Percentiles rank a stretch among this genome's conserved stretches.
Conservation (phyloP, 2,329 filamentous ascomycete genomes). For the Alternaria atra region DNA sequence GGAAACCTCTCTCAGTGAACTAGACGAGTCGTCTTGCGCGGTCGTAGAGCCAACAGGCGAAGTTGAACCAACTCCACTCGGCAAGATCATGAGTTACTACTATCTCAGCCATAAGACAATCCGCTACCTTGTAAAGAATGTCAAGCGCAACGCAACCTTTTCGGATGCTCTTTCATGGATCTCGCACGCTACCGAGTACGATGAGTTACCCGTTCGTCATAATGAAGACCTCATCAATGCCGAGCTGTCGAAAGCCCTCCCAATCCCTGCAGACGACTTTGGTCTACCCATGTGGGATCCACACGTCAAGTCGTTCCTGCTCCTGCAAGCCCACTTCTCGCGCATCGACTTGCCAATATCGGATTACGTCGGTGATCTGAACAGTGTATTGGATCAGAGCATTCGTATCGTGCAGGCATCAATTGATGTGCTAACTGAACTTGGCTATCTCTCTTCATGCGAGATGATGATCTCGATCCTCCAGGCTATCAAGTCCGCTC, state of each 20-base stretch:
- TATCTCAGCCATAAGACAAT: conserved; percentile 95
- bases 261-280: conserved; percentile 69
- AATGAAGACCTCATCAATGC: conserved; percentile 98
- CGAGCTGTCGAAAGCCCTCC: conserved; percentile 83
- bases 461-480: conserved; percentile 84
- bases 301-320: conserved; percentile 93
- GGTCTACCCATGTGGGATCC: conserved; percentile 97
- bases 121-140: conserved; percentile 79
- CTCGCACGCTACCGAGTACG: conserved; percentile 91
- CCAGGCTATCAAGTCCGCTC: conserved; percentile 89
- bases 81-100: conserved; percentile 99
- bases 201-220: conserved; percentile 95
- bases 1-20: conserved; percentile 81
- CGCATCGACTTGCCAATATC: conserved; percentile 91
- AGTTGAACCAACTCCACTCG: conserved; percentile 86
- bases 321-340: conserved; percentile 94
- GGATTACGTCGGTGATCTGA: conserved; percentile 96
- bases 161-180: conserved; percentile 90
- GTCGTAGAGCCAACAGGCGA: conserved; percentile 85
- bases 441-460: conserved; percentile 81
- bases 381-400: conserved; percentile 87
- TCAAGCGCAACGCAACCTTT: conserved; percentile 78
- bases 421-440: conserved; percentile 90
- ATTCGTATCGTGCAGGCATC: conserved; percentile 96
- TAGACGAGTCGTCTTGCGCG: conserved; percentile 85